A percentile compares a stretch with the other conserved stretches of the same genome.
Evolutionary conservation across 352 stramenopile species (phyloP).

Genomic region (Phytopythium ostracodes): DNA sequence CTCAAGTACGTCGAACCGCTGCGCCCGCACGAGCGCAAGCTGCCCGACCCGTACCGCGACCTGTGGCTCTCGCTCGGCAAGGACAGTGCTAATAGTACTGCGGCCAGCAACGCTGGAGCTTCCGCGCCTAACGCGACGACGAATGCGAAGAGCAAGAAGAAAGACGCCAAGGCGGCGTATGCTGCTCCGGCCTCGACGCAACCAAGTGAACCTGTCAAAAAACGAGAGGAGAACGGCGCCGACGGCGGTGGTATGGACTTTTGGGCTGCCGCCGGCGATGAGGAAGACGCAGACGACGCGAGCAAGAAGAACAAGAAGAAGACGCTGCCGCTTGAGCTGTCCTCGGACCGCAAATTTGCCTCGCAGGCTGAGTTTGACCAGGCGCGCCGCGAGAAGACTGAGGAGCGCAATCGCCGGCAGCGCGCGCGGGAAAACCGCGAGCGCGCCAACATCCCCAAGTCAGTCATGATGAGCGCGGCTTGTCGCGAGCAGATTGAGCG

Average conservation of each 20-base stretch:
- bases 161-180: constrained; percentile 8
- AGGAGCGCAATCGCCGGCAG: constrained; percentile 75
- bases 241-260: constrained; percentile 30
- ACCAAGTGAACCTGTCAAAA: constrained; percentile 2
- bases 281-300: constrained; percentile 14
- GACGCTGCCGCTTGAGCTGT: constrained; percentile 31
- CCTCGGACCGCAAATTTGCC: constrained; percentile 71
- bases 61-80: constrained; percentile 82
- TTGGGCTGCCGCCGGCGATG: constrained; percentile 29
- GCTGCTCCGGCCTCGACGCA: not conserved
- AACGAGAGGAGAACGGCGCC: constrained; percentile 3
- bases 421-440: constrained; percentile 89
- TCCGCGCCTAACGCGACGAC: not conserved
- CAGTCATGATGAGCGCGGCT: constrained; percentile 89
- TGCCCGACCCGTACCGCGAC: constrained; percentile 95
- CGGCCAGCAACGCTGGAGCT: not conserved
- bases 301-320: constrained; percentile 13
- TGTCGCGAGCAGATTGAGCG: constrained; percentile 87
- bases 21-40: constrained; percentile 92
- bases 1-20: constrained; percentile 92
- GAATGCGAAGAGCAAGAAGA: constrained; percentile 12
- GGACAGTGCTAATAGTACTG: not conserved
- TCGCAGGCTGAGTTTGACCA: constrained; percentile 69
- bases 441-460: constrained; percentile 85
- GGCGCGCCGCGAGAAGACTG: constrained; percentile 37